phyloP scores from a whole-genome alignment of 2,329 filamentous ascomycete genomes.

The Aspergillus calidoustus region DNA sequence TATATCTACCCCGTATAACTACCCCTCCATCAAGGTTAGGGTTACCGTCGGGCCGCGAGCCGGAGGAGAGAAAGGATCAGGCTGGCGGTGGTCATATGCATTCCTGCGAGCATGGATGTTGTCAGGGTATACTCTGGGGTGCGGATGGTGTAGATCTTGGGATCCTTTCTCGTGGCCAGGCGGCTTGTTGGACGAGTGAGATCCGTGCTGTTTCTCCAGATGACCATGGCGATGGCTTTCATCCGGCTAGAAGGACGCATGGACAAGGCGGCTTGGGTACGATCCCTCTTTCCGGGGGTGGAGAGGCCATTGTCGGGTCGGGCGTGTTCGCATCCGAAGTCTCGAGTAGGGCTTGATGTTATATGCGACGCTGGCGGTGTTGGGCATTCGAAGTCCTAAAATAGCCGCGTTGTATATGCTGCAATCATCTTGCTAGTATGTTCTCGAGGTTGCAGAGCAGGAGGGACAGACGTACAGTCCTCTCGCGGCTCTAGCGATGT shows the following conservation, averaged over 20 bases:
- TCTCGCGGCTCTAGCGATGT: too few species aligned
- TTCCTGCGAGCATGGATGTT: background rate
- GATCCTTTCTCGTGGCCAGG: background rate
- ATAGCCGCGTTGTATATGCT: too few species aligned
- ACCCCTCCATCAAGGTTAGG: background rate
- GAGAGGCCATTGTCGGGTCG: background rate
- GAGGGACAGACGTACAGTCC: too few species aligned
- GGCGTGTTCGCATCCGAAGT: background rate
- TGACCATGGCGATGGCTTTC: background rate
- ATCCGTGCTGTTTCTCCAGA: background rate
- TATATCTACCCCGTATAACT: background rate
- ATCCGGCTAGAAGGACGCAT: background rate
- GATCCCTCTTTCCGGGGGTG: background rate
- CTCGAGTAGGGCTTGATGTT: background rate
- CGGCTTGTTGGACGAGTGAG: background rate
- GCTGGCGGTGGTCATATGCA: background rate
- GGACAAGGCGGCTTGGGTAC: background rate
- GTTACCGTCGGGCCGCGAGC: constrained; percentile 11
- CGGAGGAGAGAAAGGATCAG: background rate
- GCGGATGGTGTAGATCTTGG: background rate
- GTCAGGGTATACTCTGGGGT: background rate
- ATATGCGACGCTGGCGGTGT: too few species aligned
- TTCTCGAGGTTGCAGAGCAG: too few species aligned
- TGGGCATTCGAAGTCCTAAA: too few species aligned
- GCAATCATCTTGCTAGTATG: too few species aligned